Conservation (phyloP, 345 rosid genomes). For the Anastatica hierochuntica region DNA sequence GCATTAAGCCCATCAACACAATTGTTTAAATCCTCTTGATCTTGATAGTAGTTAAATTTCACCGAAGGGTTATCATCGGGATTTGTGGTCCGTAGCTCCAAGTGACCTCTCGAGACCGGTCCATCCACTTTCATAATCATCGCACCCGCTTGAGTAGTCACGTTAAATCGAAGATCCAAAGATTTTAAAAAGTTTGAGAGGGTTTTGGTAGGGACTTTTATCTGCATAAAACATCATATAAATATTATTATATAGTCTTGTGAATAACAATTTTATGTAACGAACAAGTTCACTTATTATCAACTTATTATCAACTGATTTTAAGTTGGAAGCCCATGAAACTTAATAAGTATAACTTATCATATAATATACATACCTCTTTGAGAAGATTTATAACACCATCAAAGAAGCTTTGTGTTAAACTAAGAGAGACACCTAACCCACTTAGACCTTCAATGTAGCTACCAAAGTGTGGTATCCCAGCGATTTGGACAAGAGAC, state of each 20-base stretch:
- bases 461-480: constrained; percentile 40
- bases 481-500: constrained; percentile 58
- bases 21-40: constrained; percentile 46
- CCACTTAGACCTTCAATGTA: constrained; percentile 60
- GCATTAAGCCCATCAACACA: constrained; percentile 54
- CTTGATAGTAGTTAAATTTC: constrained; percentile 61
- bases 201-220: constrained; percentile 14
- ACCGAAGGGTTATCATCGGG: constrained; percentile 54
- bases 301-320: too few relatives aligned
- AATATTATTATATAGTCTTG: neutral
- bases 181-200: constrained; percentile 30
- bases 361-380: constrained; percentile 29
- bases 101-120: constrained; percentile 55
- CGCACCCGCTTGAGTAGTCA: constrained; percentile 36
- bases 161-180: constrained; percentile 24
- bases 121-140: constrained; percentile 43
- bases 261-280: neutral
- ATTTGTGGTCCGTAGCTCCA: constrained; percentile 40
- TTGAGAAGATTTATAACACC: constrained; percentile 28
- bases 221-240: neutral
- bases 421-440: constrained; percentile 33
- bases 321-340: too few relatives aligned
- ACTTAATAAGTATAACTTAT: too few relatives aligned
- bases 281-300: too few relatives aligned
- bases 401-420: constrained; percentile 26